A percentile compares a stretch with the other conserved stretches of the same genome.
These are phyloP conservation scores for Coemansia brasiliensis DNA, from an alignment of 192 early-diverging fungal species.

Conservation along the genomic window DNA sequence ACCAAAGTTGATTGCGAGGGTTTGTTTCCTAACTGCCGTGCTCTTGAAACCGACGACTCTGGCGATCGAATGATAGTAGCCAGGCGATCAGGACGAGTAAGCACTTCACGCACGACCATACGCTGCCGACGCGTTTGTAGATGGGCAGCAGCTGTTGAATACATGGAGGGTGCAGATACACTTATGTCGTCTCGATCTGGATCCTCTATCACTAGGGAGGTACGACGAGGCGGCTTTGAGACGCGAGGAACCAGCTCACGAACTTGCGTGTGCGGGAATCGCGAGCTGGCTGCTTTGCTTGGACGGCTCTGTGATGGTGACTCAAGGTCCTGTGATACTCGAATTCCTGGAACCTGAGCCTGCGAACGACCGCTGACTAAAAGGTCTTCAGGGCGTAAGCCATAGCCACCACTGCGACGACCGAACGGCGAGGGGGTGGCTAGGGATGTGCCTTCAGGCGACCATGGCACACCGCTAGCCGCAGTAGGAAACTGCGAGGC, in stretches of 20 bases:
- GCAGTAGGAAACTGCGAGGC: conserved; percentile 18
- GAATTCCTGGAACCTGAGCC: background rate
- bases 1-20: background rate
- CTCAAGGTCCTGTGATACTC: background rate
- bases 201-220: conserved; percentile 28
- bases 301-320: background rate
- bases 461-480: conserved; percentile 41
- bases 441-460: conserved; percentile 21
- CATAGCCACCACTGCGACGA: conserved; percentile 27
- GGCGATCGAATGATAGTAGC: conserved; percentile 23
- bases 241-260: conserved; percentile 45
- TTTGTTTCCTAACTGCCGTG: background rate
- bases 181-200: background rate
- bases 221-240: conserved; percentile 25
- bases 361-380: background rate
- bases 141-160: conserved; percentile 24
- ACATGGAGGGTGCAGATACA: conserved; percentile 7
- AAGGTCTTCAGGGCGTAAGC: conserved; percentile 33
- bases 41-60: conserved; percentile 1
- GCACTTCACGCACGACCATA: conserved; percentile 24
- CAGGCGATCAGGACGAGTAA: conserved; percentile 28
- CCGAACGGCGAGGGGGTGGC: conserved; percentile 13
- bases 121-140: conserved; percentile 32
- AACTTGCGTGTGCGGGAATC: conserved; percentile 36
- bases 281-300: background rate